phyloP scores from a whole-genome alignment of 768 basidiomycete genomes.

The Mycena venus region DNA sequence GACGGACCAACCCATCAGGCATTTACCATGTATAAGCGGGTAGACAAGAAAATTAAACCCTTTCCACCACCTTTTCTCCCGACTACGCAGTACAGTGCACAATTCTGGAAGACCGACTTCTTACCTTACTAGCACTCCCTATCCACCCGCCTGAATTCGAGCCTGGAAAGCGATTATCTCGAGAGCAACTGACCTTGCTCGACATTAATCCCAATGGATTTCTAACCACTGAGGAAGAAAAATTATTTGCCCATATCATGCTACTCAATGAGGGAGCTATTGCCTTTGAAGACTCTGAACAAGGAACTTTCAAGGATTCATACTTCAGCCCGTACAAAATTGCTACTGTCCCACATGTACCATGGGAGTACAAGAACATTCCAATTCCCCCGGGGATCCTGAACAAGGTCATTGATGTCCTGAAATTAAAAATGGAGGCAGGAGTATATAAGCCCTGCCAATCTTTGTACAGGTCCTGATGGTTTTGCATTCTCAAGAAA shows the following conservation, averaged over 20 bases:
- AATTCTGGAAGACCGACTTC: conserved; percentile 33
- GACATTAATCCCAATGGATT: not conserved
- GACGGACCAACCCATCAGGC: not conserved
- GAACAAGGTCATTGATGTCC: not conserved
- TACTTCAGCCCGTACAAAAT: not conserved
- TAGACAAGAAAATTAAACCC: conserved; percentile 33
- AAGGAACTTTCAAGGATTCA: not conserved
- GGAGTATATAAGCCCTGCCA: conserved; percentile 5
- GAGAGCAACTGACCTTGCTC: not conserved
- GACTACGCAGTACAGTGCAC: not conserved
- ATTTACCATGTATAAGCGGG: conserved; percentile 29
- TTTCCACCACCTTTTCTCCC: conserved; percentile 13
- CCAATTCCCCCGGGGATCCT: not conserved
- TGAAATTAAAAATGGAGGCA: conserved; percentile 19
- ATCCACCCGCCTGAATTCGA: not conserved
- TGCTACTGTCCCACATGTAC: not conserved
- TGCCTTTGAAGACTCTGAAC: not conserved
- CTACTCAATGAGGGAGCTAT: not conserved
- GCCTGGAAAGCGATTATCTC: not conserved
- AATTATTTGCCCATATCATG: not conserved
- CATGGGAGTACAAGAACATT: too few relatives aligned
- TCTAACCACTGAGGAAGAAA: not conserved
- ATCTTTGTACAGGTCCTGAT: conserved; percentile 23
- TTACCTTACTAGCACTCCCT: not conserved
- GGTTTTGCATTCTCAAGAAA: conserved; percentile 32